Conservation (phyloP, 2,329 filamentous ascomycete species). For the Nemania abortiva region DNA sequence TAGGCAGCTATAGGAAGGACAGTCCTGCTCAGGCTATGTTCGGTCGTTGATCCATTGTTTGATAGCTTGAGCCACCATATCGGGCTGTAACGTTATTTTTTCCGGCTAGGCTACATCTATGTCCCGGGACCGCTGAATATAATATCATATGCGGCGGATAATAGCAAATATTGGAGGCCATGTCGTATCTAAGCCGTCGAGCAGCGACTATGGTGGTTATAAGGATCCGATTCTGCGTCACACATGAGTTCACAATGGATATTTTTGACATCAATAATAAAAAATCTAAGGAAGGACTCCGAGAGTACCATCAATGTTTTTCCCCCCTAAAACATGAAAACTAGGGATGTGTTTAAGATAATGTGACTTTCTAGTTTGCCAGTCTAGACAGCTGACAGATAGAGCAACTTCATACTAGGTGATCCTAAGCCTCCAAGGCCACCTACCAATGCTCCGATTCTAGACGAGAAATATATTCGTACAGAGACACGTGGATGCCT, state of each 20-base stretch:
- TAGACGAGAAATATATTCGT: background rate
- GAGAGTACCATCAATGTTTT: background rate
- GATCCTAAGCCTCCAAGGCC: background rate
- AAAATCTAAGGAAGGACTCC: background rate
- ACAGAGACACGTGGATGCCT: background rate
- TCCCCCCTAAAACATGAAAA: too few species aligned
- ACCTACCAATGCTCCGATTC: background rate
- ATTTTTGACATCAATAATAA: background rate
- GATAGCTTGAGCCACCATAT: background rate
- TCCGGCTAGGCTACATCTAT: slow-evolving; percentile 18
- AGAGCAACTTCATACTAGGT: background rate
- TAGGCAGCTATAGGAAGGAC: background rate
- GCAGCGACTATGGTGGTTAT: background rate
- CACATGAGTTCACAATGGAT: background rate
- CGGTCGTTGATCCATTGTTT: background rate
- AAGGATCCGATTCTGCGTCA: background rate
- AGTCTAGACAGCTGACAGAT: background rate
- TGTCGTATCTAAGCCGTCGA: background rate
- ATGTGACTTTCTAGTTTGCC: background rate
- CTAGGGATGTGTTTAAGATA: background rate
- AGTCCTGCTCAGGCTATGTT: background rate
- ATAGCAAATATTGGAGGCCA: background rate
- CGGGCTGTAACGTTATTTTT: slow-evolving; percentile 13
- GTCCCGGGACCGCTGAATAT: background rate
- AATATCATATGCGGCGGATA: slow-evolving; percentile 22